Conservation (phyloP, 2,329 filamentous ascomycete genomes). For the Colletotrichum limetticola region DNA sequence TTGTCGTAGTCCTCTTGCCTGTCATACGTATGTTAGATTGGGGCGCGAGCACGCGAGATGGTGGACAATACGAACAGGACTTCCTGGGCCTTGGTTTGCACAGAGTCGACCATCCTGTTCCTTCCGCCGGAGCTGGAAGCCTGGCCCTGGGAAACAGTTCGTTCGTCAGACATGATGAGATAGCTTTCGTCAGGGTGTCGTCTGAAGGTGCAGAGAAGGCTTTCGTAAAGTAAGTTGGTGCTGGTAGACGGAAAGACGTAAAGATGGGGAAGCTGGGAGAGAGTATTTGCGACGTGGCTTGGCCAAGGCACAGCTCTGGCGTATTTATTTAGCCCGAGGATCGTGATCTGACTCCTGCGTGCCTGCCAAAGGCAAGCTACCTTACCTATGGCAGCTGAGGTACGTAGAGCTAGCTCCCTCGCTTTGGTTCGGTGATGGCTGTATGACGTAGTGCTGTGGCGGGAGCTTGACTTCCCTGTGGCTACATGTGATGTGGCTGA, state of each 20-base stretch:
- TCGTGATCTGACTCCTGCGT: conserved; percentile 31
- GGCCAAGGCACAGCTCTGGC: not conserved
- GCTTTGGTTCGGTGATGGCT: conserved; percentile 25
- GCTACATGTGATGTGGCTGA: conserved; percentile 14
- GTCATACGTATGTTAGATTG: conserved; percentile 31
- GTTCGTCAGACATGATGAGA: conserved; percentile 25
- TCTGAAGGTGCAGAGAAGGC: not conserved
- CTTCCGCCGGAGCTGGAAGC: conserved; percentile 11
- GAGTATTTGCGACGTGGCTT: not conserved
- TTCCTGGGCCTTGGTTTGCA: conserved; percentile 59
- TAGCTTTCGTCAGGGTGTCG: not conserved
- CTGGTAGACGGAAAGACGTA: not conserved
- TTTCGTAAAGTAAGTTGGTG: not conserved
- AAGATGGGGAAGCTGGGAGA: not conserved
- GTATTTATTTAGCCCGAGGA: conserved; percentile 25
- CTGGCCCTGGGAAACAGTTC: conserved; percentile 20
- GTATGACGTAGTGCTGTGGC: conserved; percentile 31
- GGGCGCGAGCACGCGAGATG: not conserved
- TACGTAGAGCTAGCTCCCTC: conserved; percentile 21
- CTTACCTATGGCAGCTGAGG: not conserved
- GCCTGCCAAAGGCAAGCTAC: conserved; percentile 14
- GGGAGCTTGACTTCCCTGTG: not conserved
- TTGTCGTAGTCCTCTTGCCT: conserved; percentile 78
- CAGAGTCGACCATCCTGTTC: conserved; percentile 47
- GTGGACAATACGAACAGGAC: conserved; percentile 52